phyloP scores from a whole-genome alignment of 2,329 filamentous ascomycete genomes.

The Xylariaceae sp. region DNA sequence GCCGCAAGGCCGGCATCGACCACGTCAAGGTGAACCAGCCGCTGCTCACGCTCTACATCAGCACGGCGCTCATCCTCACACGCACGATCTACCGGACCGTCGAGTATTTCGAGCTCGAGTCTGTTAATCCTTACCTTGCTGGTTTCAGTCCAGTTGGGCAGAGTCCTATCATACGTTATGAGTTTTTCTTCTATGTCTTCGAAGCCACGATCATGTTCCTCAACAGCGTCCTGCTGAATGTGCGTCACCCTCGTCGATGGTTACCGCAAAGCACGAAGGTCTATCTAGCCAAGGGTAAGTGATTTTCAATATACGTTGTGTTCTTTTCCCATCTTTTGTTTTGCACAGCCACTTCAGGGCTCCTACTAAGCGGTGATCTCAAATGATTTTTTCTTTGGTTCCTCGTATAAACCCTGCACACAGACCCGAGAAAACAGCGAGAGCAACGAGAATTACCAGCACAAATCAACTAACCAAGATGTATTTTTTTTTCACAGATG shows the following conservation, averaged over 20 bases:
- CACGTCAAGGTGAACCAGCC: conserved; percentile 31
- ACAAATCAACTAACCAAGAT: not conserved
- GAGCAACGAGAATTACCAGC: no score
- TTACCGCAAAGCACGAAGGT: conserved; percentile 45
- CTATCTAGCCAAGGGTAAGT: conserved; percentile 40
- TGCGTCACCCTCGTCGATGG: conserved; percentile 46
- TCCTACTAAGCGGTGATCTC: not conserved
- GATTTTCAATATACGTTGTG: not conserved
- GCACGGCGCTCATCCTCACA: conserved; percentile 43
- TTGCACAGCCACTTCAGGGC: not conserved
- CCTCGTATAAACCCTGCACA: no score
- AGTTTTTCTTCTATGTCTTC: conserved; percentile 57
- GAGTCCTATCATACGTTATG: conserved; percentile 47
- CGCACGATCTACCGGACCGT: conserved; percentile 54
- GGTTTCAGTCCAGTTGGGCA: conserved; percentile 35
- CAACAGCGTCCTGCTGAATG: conserved; percentile 47
- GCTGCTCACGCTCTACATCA: conserved; percentile 48
- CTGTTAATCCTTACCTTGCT: conserved; percentile 36
- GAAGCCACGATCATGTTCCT: conserved; percentile 49
- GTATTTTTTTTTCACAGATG: conserved; percentile 32
- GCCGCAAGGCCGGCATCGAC: conserved; percentile 34
- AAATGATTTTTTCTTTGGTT: not conserved
- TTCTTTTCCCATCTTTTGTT: not conserved
- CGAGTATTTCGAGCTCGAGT: conserved; percentile 52
- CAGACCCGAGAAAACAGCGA: no score